Evolutionary conservation across 495 filamentous ascomycete genomes (phyloP), one percentile per base, ranked within the genome.

Genomic region (Xeromyces bisporus): DNA sequence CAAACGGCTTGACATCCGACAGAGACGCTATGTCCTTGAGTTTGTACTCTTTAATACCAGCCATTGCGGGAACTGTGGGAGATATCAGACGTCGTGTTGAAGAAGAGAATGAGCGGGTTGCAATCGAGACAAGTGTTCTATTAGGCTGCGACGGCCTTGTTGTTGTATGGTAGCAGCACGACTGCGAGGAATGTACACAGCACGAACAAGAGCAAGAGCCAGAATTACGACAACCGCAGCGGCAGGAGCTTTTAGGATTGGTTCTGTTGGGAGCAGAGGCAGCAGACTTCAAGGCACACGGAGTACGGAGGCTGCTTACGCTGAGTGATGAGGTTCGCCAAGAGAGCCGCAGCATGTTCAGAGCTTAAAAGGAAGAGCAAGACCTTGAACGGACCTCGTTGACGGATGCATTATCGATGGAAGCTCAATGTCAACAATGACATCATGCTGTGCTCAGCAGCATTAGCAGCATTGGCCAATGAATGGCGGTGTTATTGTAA

Each of bases 11-110:
- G 21, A 94, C 52, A 36, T 76, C 67, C 1, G 50, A 34, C 15
- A 91, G 60, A 35, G 73, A 74, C 17, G 67, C 64, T 29, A 93
- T 58, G 33, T 66, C 75, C 45, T 89, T 92, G 40, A 97, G 67
- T 48, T 83, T 91, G 61, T 77, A 94, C 62, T 93, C 79, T 34
- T 78, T 53, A 1, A 21, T 9, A 4, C 5, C 20, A 21, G 62
- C 55, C 67, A 73, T 75, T 28, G 35, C 53, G 27, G 43, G 6
- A 9, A 37, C 26, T 15, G 39, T 37, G n/a, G 35, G 23, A 23
- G 43, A 34, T 18, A 42, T 35, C 11, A 36, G 11, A 23, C 37
- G 33, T 23, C 25, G 17, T 7, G 21, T 15, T 29, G 23, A 11
- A 17, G 28, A 18, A 8, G 32, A 17, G 7, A 23, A 7, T n/a